Conservation (phyloP, 257 asterid species). For the Nicotiana attenuata region DNA sequence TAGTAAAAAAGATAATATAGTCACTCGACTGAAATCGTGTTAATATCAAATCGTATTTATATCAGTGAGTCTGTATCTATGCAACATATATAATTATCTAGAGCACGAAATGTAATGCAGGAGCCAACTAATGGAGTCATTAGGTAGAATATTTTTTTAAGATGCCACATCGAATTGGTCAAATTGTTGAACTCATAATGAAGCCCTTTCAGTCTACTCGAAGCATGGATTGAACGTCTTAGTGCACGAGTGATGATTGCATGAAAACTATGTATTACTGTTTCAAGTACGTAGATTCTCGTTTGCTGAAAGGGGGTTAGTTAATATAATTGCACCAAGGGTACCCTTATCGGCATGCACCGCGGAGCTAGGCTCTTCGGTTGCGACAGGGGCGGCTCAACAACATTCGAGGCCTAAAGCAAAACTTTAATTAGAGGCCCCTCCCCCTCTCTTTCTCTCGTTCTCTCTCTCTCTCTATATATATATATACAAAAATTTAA, state of each 20-base stretch:
- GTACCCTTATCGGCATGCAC: too few relatives aligned
- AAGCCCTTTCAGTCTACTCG: not conserved
- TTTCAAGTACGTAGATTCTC: not conserved
- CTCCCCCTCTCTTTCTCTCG: too few relatives aligned
- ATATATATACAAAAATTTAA: too few relatives aligned
- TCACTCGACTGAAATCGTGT: slow-evolving; percentile 4
- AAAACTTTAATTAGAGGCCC: too few relatives aligned
- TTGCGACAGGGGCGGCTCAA: too few relatives aligned
- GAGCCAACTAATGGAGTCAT: too few relatives aligned
- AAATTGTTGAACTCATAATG: not conserved
- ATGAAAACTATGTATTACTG: not conserved
- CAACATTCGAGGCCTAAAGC: too few relatives aligned
- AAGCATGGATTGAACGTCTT: not conserved
- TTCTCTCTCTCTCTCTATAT: too few relatives aligned
- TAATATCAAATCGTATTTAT: slow-evolving; percentile 27
- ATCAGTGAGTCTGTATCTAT: not conserved
- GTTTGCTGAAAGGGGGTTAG: not conserved
- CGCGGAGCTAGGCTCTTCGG: too few relatives aligned
- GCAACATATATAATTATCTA: too few relatives aligned
- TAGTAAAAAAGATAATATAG: too few relatives aligned
- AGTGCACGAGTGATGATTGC: not conserved
- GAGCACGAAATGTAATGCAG: not conserved
- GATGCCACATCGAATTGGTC: not conserved
- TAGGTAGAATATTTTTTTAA: not conserved
- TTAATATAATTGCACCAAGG: not conserved